These are phyloP conservation scores for Pachyrhizus erosus DNA, from an alignment of 306 rosid genomes.

Conservation along the genomic window DNA sequence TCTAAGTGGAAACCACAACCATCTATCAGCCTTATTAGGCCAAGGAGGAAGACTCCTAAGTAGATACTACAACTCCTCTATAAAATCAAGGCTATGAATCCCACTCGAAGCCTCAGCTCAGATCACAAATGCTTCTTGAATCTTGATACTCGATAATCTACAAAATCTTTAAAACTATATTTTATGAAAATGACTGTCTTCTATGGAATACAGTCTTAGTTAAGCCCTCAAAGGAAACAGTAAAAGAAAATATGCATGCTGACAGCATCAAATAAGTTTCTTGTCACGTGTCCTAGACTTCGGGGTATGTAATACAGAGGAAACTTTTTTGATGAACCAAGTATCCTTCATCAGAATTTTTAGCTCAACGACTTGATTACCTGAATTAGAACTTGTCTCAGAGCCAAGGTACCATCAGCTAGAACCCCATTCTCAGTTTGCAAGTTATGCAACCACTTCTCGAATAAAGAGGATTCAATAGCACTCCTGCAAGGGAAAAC, in stretches of 20 bases:
- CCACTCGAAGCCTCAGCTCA: background rate
- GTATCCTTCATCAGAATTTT: background rate
- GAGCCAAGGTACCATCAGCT: slow-evolving; percentile 61
- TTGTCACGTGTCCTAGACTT: slow-evolving; percentile 4
- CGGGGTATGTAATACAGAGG: background rate
- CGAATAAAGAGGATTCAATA: slow-evolving; percentile 81
- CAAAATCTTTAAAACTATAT: background rate
- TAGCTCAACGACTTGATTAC: slow-evolving; percentile 42
- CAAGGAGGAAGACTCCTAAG: background rate
- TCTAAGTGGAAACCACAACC: background rate
- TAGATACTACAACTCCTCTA: background rate
- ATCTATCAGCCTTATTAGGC: background rate
- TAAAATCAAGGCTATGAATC: background rate
- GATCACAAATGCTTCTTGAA: slow-evolving; percentile 3
- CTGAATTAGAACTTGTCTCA: slow-evolving; percentile 82
- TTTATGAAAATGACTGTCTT: background rate
- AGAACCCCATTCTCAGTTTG: slow-evolving; percentile 79
- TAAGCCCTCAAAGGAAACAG: slow-evolving; percentile 15
- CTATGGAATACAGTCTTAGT: slow-evolving; percentile 16
- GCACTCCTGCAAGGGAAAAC: slow-evolving; percentile 68
- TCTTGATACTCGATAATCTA: no score
- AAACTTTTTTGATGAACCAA: slow-evolving; percentile 2
- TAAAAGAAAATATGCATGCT: background rate
- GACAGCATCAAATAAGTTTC: slow-evolving; percentile 6
- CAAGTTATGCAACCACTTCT: slow-evolving; percentile 82